Conservation (phyloP, 2,329 filamentous ascomycete genomes). For the Chaetomium sp. region DNA sequence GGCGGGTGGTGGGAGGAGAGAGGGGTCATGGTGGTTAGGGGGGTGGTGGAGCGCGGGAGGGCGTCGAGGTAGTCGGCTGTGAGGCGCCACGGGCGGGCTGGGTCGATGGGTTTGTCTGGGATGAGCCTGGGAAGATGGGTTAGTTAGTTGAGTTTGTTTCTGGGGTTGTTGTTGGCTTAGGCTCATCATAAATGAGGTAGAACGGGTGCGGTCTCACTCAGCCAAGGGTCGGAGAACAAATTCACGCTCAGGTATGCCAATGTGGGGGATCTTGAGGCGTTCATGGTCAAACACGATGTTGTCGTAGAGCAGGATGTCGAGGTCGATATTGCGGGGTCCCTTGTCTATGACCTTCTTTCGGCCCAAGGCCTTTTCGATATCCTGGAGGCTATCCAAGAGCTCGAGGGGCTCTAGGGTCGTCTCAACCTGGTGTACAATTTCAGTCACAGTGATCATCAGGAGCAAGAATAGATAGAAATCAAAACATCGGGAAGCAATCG, state of each 20-base stretch:
- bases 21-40: conserved; percentile 54
- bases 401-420: conserved; percentile 68
- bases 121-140: conserved; percentile 40
- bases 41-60: conserved; percentile 41
- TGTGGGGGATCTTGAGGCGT: conserved; percentile 77
- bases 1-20: conserved; percentile 43
- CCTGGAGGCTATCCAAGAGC: conserved; percentile 74
- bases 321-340: conserved; percentile 86
- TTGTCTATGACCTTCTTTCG: conserved; percentile 84
- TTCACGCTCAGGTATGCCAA: conserved; percentile 79
- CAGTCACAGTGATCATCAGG: conserved; percentile 1
- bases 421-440: conserved; percentile 55
- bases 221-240: conserved; percentile 86
- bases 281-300: conserved; percentile 58
- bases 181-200: neutral
- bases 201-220: conserved; percentile 47
- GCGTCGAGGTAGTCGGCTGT: conserved; percentile 56
- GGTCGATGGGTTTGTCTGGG: conserved; percentile 47
- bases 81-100: conserved; percentile 52
- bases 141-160: conserved; percentile 8
- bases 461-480: conserved; percentile 2
- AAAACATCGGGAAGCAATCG: neutral
- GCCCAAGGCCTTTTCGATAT: conserved; percentile 73
- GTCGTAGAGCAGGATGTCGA: conserved; percentile 85
- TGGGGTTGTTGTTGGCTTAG: neutral